Percentiles rank a stretch among this genome's conserved stretches.
Conservation (phyloP, 2,329 filamentous ascomycete species). For the Ophiostoma sp. region DNA sequence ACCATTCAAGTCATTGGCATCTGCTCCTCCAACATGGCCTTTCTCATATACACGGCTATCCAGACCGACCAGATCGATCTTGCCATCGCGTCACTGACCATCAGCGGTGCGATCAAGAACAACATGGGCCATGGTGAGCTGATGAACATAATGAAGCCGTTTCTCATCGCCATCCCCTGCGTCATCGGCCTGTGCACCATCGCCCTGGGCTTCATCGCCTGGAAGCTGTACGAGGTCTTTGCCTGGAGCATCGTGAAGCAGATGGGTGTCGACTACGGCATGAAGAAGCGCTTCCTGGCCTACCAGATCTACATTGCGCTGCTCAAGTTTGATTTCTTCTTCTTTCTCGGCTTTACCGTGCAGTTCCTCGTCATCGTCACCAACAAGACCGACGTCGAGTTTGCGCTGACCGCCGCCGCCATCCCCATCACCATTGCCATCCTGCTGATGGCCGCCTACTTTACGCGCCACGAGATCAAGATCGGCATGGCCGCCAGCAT, state of each 20-base stretch:
- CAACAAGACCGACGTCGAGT: slow-evolving; percentile 63
- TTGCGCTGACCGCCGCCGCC: slow-evolving; percentile 79
- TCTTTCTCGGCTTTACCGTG: slow-evolving; percentile 97
- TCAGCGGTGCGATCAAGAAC: slow-evolving; percentile 39
- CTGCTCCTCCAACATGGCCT: slow-evolving; percentile 83
- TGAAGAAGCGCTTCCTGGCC: slow-evolving; percentile 93
- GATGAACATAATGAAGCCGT: slow-evolving; percentile 66
- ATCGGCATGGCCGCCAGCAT: slow-evolving; percentile 73
- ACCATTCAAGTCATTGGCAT: slow-evolving; percentile 97
- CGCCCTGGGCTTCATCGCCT: slow-evolving; percentile 69
- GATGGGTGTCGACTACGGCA: slow-evolving; percentile 91
- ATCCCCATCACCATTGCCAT: slow-evolving; percentile 89
- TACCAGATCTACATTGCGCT: slow-evolving; percentile 99
- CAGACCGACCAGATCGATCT: slow-evolving; percentile 85
- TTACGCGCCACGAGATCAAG: slow-evolving; percentile 77
- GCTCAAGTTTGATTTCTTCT: slow-evolving; percentile 99
- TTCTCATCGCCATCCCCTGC: slow-evolving; percentile 77
- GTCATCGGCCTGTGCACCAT: slow-evolving; percentile 74
- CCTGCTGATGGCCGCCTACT: slow-evolving; percentile 76
- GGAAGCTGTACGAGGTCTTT: slow-evolving; percentile 97
- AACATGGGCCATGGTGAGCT: slow-evolving; percentile 41
- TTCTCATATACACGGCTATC: slow-evolving; percentile 87
- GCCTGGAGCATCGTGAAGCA: slow-evolving; percentile 99
- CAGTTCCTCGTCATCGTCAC: slow-evolving; percentile 94
- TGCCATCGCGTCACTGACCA: slow-evolving; percentile 57